Evolutionary conservation across 1,284 basidiomycete species (phyloP), one percentile per base, ranked within the genome.

Genomic region (Apiotrichum brassicae): DNA sequence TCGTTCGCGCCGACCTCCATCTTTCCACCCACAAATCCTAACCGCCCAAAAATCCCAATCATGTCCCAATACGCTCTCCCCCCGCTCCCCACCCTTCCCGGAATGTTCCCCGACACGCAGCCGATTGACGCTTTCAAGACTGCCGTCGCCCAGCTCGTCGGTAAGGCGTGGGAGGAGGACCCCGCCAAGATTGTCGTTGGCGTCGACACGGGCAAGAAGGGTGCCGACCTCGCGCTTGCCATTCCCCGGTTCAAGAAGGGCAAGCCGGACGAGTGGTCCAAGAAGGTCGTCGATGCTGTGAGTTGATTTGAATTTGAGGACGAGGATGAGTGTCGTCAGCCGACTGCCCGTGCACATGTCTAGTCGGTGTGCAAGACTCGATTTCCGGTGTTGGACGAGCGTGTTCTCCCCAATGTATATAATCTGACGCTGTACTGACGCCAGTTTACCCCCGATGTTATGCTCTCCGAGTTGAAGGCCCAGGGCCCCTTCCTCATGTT

Each of bases 171-270:
- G 25, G 75, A 76, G 2, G 75, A 91, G 51, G 80, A 83, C 0
- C 62, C 87, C 20, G 84, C 86, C 42, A 76, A 89, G 64, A 87
- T 84, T 0, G 94, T 86, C 69, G 72, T 79, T 24, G 93, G 87
- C 14, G 86, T 97, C 6, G 87, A 93, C 70, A 86, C 85, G 59
- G 65, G 87, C 42, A 92, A 91, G 75, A 93, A 94, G 74, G 88
- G 86, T 16, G 83, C 81, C 40, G 94, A 99, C 75, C 91, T 95
- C 62, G 88, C 87, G 0, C 81, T 98, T 26, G 92, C 95, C 5
- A 74, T 97, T 36, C 89, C 93, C 23, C 81, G 94, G 50, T 97
- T 94, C 76, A 80, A 87, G 59, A 78, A 97, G 43, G 83, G 83
- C 5, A 88, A 83, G 35, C 94, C 94, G 65, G 79, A 86, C 2